Evolutionary conservation across 495 filamentous ascomycete genomes (phyloP).

Genomic region (Bombardia bombarda): DNA sequence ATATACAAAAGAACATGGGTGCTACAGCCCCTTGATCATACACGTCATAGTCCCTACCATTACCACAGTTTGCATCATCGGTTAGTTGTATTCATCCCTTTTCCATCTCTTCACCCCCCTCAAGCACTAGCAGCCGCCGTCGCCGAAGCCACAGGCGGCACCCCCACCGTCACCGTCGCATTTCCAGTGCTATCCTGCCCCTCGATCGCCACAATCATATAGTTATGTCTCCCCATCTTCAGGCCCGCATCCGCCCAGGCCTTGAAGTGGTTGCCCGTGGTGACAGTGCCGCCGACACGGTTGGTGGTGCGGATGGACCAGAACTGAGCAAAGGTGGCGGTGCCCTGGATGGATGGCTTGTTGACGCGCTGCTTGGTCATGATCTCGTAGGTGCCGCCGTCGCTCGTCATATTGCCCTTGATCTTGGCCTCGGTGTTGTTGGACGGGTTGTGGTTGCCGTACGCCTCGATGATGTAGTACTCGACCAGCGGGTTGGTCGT

Average conservation of each 20-base stretch:
- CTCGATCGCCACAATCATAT: conserved; percentile 47
- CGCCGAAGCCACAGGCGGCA: conserved; percentile 10
- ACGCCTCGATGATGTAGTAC: conserved; percentile 58
- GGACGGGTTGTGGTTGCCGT: conserved; percentile 47
- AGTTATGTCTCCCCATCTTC: conserved; percentile 39
- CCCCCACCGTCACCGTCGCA: conserved; percentile 28
- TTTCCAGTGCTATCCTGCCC: conserved; percentile 34
- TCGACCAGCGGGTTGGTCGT: conserved; percentile 53
- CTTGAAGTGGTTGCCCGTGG: conserved; percentile 44
- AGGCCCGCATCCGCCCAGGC: conserved; percentile 39
- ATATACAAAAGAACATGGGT: too few species aligned
- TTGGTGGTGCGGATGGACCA: conserved; percentile 43
- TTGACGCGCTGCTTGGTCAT: conserved; percentile 45
- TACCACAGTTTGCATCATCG: too few species aligned
- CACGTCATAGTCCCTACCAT: too few species aligned
- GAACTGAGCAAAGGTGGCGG: conserved; percentile 53
- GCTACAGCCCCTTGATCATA: too few species aligned
- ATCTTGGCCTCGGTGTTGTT: conserved; percentile 29
- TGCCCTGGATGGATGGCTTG: conserved; percentile 51
- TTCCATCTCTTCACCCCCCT: too few species aligned
- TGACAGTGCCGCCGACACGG: conserved; percentile 29
- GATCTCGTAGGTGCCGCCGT: conserved; percentile 51
- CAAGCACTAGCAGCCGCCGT: conserved; percentile 1
- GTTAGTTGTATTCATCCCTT: too few species aligned
- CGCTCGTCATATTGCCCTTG: conserved; percentile 44